Conservation (phyloP, 1,284 basidiomycete species). For the Cronartium quercuum region DNA sequence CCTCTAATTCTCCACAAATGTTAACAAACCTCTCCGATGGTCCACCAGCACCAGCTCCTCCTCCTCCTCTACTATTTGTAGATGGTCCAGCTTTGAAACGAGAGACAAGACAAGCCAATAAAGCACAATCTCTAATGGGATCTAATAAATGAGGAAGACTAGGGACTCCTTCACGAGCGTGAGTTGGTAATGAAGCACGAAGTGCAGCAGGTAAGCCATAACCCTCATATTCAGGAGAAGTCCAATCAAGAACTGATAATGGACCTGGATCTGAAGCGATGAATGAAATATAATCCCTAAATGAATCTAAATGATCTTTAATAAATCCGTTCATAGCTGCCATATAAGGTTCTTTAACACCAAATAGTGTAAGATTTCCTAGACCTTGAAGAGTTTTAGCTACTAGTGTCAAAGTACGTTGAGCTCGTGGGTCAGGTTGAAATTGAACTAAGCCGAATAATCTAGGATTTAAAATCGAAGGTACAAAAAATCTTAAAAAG, state of each 20-base stretch:
- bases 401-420: constrained; percentile 73
- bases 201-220: constrained; percentile 44
- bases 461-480: constrained; percentile 10
- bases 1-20: constrained; percentile 53
- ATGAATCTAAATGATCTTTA: constrained; percentile 60
- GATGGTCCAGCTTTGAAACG: not conserved
- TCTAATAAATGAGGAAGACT: constrained; percentile 46
- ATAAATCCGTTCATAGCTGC: constrained; percentile 47
- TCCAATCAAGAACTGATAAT: constrained; percentile 43
- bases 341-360: constrained; percentile 48
- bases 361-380: constrained; percentile 62
- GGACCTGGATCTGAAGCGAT: constrained; percentile 27
- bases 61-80: not conserved
- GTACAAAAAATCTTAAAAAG: constrained; percentile 43
- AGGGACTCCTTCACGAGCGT: constrained; percentile 45
- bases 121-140: constrained; percentile 43
- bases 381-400: constrained; percentile 70
- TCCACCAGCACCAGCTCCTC: not conserved
- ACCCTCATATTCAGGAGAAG: constrained; percentile 42
- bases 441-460: constrained; percentile 55
- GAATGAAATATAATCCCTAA: constrained; percentile 66
- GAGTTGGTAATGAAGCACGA: constrained; percentile 40
- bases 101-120: constrained; percentile 13
- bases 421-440: constrained; percentile 56
- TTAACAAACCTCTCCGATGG: constrained; percentile 20